These are phyloP conservation scores for Aquanectria penicillioides DNA, from an alignment of 2,329 filamentous ascomycete genomes.

Conservation along the genomic window DNA sequence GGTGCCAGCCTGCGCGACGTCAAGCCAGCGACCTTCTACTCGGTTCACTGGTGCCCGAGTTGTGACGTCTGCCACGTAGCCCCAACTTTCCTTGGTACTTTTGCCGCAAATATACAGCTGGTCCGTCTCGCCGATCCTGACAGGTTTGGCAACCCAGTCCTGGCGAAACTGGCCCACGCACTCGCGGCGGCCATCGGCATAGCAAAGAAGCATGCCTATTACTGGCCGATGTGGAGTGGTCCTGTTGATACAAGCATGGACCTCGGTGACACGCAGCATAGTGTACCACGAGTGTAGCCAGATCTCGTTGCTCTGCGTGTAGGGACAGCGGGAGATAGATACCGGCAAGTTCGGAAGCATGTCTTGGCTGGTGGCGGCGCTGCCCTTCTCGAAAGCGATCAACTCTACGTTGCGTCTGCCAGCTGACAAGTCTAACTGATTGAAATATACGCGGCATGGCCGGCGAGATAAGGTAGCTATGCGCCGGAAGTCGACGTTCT, in stretches of 20 bases:
- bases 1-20: background rate
- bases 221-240: conserved; percentile 2
- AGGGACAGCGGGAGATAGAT: conserved; percentile 13
- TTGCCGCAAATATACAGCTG: conserved; percentile 9
- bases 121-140: background rate
- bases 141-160: background rate
- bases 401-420: background rate
- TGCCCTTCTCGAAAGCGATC: background rate
- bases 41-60: background rate
- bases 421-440: background rate
- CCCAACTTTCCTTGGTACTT: background rate
- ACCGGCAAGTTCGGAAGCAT: conserved; percentile 1
- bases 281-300: conserved; percentile 18
- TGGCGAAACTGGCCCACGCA: conserved; percentile 7
- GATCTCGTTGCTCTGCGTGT: conserved; percentile 12
- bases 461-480: background rate
- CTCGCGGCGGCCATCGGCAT: conserved; percentile 7
- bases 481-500: conserved; percentile 3
- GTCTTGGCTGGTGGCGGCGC: background rate
- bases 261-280: conserved; percentile 7
- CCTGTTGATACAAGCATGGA: conserved; percentile 7
- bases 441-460: conserved; percentile 16
- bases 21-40: background rate
- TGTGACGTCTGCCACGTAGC: conserved; percentile 7
- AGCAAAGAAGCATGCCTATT: conserved; percentile 9